phyloP scores from a whole-genome alignment of 2,329 filamentous ascomycete genomes.

The Helminthosporium solani region DNA sequence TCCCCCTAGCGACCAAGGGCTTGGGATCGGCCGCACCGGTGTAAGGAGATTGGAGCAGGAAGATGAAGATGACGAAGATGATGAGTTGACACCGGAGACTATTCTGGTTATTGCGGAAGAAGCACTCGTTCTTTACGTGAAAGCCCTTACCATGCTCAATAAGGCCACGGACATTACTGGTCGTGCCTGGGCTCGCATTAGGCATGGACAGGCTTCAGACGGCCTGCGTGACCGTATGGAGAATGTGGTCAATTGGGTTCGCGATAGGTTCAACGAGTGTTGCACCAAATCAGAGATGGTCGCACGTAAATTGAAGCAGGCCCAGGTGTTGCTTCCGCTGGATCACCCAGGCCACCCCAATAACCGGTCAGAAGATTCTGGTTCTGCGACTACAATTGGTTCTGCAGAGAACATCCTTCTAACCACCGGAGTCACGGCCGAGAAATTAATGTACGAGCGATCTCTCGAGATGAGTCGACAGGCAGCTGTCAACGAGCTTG shows the following conservation, averaged over 20 bases:
- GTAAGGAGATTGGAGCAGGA: constrained; percentile 39
- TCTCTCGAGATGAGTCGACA: constrained; percentile 95
- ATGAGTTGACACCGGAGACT: constrained; percentile 79
- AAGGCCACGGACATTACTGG: constrained; percentile 96
- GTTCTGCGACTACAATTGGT: constrained; percentile 58
- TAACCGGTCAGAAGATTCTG: constrained; percentile 66
- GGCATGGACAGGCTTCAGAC: constrained; percentile 58
- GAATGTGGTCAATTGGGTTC: constrained; percentile 92
- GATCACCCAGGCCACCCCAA: constrained; percentile 84
- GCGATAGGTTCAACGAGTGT: constrained; percentile 92
- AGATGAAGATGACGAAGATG: constrained; percentile 52
- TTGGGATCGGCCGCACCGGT: constrained; percentile 60
- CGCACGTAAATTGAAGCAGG: constrained; percentile 81
- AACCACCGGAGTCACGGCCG: constrained; percentile 85
- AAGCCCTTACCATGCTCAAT: constrained; percentile 83
- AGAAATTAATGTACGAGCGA: constrained; percentile 97
- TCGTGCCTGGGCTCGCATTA: constrained; percentile 83
- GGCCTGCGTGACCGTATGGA: constrained; percentile 70
- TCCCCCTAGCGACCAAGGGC: constrained; percentile 70
- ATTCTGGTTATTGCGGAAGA: constrained; percentile 88
- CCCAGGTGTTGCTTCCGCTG: constrained; percentile 77
- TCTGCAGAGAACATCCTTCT: constrained; percentile 78
- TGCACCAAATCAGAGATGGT: constrained; percentile 94
- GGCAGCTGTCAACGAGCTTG: constrained; percentile 93
- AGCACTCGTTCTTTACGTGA: constrained; percentile 92